These are phyloP conservation scores for Huntiella moniliformis DNA, from an alignment of 2,329 filamentous ascomycete species.

Conservation along the genomic window DNA sequence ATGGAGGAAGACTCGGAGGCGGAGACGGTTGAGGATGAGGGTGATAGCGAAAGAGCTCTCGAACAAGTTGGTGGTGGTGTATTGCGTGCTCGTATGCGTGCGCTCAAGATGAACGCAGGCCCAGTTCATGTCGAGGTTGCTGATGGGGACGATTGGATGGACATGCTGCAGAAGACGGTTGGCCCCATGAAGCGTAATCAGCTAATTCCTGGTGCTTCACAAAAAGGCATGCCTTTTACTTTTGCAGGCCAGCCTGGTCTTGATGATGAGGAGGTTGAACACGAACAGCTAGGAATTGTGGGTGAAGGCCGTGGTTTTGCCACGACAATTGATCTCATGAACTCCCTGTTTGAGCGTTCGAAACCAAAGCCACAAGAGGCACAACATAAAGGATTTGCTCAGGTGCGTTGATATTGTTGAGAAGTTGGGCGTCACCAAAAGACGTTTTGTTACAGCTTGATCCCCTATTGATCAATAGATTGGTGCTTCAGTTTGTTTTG, in stretches of 20 bases:
- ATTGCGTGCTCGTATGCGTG: constrained; percentile 44
- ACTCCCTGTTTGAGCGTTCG: constrained; percentile 68
- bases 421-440: background rate
- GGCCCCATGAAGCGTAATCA: constrained; percentile 87
- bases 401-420: constrained; percentile 54
- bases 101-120: constrained; percentile 39
- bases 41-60: constrained; percentile 25
- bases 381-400: constrained; percentile 46
- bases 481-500: too few relatives aligned
- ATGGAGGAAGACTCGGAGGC: constrained; percentile 13
- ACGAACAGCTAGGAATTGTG: constrained; percentile 12
- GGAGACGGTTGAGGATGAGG: constrained; percentile 14
- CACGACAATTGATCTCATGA: constrained; percentile 90
- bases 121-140: constrained; percentile 42
- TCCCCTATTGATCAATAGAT: too few relatives aligned
- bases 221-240: constrained; percentile 23
- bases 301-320: constrained; percentile 49
- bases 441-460: background rate
- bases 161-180: constrained; percentile 83
- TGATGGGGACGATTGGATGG: constrained; percentile 73
- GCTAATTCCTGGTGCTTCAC: constrained; percentile 37
- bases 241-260: constrained; percentile 11
- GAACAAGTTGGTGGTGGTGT: constrained; percentile 36
- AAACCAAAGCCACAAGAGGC: constrained; percentile 35
- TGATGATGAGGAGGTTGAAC: constrained; percentile 4